Base-by-base conservation (phyloP, 139 green algal genomes). In the Chlorella sp. region DNA sequence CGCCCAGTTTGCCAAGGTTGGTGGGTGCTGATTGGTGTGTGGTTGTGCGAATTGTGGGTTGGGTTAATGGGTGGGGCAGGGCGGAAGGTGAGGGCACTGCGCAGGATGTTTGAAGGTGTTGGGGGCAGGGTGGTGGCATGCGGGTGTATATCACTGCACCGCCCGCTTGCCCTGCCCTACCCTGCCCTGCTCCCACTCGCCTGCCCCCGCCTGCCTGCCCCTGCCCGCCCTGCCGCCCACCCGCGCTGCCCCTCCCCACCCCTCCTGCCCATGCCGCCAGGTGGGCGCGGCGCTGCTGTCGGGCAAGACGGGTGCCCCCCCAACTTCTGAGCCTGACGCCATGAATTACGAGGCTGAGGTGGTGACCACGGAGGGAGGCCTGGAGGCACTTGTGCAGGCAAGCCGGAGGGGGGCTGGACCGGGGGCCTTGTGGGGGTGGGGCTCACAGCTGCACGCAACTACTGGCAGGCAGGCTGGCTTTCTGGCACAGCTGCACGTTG, bases 271-370 rank as follows among this genome's bases (percentile, higher is more conserved):
- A 22, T 68, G 86, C 96, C 78, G 1, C 61, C 98, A 99, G 92
- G 86, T 97, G 28, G 96, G 94, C 1, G 76, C 93, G 42, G 97
- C 96, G 21, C 90, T 98, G 68, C 79, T 91, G 16, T n/a, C 37
- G 15, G 96, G 93, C 19, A 86, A 86, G 53, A 97, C 95, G 14
- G 96, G 95, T 22, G 81, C 91, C 24, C 48, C 78, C 14, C 48
- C 86, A 21, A 24, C 39, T 30, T 64, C 40, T 4, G 39, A 77
- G 19, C 32, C 81, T 0, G 60, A 76, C 60, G 36, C 71, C 15
- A 84, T 71, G 71, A 34, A 21, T 21, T 81, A 76, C n/a, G 85
- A 87, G 24, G 66, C 53, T 0, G 82, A 86, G 69, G 81, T 75
- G 26, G 88, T 85, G 53, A 69, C 36, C 0, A 80, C 88, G 0